Percentiles rank a stretch among this genome's conserved stretches.
These are phyloP conservation scores for Primulina huaijiensis DNA, from an alignment of 257 asterid genomes.

Conservation along the genomic window DNA sequence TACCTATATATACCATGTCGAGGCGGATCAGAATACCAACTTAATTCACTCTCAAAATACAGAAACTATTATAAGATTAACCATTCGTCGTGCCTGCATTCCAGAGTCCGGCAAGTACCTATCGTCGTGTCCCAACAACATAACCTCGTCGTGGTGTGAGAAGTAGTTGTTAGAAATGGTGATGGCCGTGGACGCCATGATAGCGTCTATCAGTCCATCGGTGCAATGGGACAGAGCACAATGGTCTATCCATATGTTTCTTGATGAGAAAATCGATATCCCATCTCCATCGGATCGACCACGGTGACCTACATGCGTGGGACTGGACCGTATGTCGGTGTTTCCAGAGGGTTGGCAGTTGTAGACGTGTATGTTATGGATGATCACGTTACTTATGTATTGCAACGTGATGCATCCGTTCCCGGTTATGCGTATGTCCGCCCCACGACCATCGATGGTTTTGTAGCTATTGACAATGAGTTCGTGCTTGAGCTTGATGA, in stretches of 20 bases:
- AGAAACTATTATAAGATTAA: not conserved
- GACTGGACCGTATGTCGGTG: constrained; percentile 54
- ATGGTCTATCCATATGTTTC: constrained; percentile 81
- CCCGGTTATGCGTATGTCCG: constrained; percentile 60
- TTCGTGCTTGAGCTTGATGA: constrained; percentile 64
- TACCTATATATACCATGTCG: constrained; percentile 35
- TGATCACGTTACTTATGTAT: constrained; percentile 58
- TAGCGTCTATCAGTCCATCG: constrained; percentile 76
- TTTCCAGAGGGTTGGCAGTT: constrained; percentile 67
- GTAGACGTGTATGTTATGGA: constrained; percentile 59
- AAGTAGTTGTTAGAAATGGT: constrained; percentile 75
- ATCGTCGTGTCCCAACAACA: constrained; percentile 79
- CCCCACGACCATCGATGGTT: constrained; percentile 73
- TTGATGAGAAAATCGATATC: constrained; percentile 50
- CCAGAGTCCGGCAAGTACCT: constrained; percentile 56
- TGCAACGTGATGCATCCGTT: constrained; percentile 74
- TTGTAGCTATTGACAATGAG: constrained; percentile 63
- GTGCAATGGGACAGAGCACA: constrained; percentile 75
- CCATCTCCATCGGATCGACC: constrained; percentile 88
- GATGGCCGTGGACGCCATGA: constrained; percentile 77
- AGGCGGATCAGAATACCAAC: not conserved
- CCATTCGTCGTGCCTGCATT: constrained; percentile 58
- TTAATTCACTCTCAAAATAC: too few relatives aligned
- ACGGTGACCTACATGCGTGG: constrained; percentile 62
- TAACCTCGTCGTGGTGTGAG: constrained; percentile 72